phyloP scores from a whole-genome alignment of 176 grass and related monocot species.

The Oryza brachyantha region DNA sequence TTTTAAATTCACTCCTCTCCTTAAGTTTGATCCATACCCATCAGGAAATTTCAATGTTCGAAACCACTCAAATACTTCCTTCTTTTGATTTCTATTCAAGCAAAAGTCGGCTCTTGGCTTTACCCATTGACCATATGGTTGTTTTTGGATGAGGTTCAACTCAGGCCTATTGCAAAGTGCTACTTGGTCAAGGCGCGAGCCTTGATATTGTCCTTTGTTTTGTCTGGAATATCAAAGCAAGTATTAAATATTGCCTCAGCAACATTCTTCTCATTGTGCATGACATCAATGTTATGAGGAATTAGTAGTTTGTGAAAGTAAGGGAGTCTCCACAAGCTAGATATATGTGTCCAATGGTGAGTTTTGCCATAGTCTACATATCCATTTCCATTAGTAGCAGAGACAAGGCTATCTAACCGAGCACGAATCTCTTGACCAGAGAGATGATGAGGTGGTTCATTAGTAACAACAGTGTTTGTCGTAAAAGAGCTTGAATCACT shows the following conservation, averaged over 20 bases:
- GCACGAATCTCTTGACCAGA: neutral
- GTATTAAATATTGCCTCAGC: no score
- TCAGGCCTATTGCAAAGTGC: neutral
- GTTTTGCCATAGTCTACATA: neutral
- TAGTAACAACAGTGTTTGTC: neutral
- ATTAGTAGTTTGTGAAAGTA: neutral
- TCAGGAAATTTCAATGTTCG: neutral
- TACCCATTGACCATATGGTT: neutral
- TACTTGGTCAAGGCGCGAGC: neutral
- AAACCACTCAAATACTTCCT: neutral
- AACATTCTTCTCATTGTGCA: neutral
- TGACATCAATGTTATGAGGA: neutral
- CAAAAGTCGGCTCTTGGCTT: neutral
- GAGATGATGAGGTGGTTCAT: neutral
- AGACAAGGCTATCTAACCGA: neutral
- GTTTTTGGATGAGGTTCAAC: neutral
- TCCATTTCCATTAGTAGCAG: neutral
- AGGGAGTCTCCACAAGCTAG: neutral
- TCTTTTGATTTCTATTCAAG: neutral
- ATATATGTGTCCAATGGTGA: neutral
- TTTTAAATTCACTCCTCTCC: neutral
- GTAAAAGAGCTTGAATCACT: neutral
- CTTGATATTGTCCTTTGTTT: no score
- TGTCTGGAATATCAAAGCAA: no score
- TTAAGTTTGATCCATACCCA: slow-evolving; percentile 2